Base-by-base conservation (phyloP, 345 rosid species). In the Linum lewisii region DNA sequence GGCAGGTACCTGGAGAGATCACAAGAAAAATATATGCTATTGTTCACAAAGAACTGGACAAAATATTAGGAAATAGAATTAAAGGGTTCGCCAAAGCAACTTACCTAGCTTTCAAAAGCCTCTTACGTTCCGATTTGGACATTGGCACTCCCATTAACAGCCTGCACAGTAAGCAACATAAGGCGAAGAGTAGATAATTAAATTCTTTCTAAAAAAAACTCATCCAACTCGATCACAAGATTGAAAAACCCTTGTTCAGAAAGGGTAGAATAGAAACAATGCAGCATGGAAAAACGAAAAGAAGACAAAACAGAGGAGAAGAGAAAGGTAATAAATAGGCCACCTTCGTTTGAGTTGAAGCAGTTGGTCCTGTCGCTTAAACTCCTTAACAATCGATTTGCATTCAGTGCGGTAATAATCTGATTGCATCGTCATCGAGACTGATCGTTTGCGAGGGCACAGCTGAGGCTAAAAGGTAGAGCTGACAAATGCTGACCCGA, bases 141-240 rank as follows among this genome's bases (percentile, higher is more conserved):
- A 74, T 22, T 6, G 78, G 73, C 37, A 71, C 74, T 56, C 86
- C 95, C 73, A 87, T 72, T 65, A 90, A 74, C 93, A 95, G 85
- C 77, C 97, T 90, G 76, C 70, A 11, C 18, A 23, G 26, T 2
- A 2, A 20, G 23, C 25, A 22, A 4, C 57, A 54, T 14, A 54
- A 2, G 57, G 29, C 7, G 15, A 54, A 54, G 14, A 6, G 5
- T 20, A 22, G 10, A 23, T 16, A 24, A 54, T 10, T 21, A 0
- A 54, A 76, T 21, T 4, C 50, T 36, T 38, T 14, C 13, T 6
- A 21, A 50, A 16, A 3, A 37, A 49, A 24, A 64, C 7, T 10
- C 38, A 5, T 7, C n/a, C 18, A 60, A 7, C 3, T 7, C 25
- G 6, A 16, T 4, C 2, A 51, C 51, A 18, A 63, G 22, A 37